Percentiles rank a stretch among this genome's conserved stretches.
phyloP scores from a whole-genome alignment of 1,139 yeast genomes.

The Taphrina confusa region DNA sequence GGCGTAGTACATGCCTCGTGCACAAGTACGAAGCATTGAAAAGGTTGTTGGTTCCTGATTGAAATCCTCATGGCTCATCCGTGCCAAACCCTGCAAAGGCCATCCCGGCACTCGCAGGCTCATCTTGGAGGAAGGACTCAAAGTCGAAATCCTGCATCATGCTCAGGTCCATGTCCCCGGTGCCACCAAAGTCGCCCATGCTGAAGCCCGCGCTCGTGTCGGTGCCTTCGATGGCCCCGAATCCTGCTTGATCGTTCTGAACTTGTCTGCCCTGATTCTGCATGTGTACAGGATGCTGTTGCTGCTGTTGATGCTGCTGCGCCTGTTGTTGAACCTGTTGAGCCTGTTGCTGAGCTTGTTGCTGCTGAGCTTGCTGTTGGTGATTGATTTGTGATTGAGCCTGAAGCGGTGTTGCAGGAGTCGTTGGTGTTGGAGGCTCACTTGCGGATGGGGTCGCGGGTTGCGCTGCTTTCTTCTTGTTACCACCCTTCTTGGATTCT shows the following conservation, averaged over 20 bases:
- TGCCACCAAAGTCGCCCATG: conserved; percentile 14
- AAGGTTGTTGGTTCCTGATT: no score
- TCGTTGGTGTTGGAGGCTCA: conserved; percentile 50
- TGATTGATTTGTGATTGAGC: conserved; percentile 35
- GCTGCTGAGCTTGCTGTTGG: conserved; percentile 28
- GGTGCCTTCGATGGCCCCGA: conserved; percentile 15
- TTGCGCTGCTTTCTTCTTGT: conserved; percentile 40
- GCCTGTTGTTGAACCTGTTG: conserved; percentile 33
- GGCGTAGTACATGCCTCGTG: no score
- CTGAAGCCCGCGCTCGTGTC: conserved; percentile 23
- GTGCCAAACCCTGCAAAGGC: conserved; percentile 23
- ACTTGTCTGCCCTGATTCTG: background rate
- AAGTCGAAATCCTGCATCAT: conserved; percentile 39
- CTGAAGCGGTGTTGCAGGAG: conserved; percentile 48
- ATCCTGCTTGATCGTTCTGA: conserved; percentile 3
- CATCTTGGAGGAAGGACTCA: conserved; percentile 38
- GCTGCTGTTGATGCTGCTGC: conserved; percentile 34
- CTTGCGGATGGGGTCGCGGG: conserved; percentile 44
- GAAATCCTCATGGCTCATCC: conserved; percentile 22
- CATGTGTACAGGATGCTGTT: conserved; percentile 36
- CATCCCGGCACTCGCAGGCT: conserved; percentile 31
- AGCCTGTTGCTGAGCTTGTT: conserved; percentile 37
- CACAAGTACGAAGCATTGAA: no score
- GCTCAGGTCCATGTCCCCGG: conserved; percentile 33
- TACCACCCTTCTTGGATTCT: conserved; percentile 42